Percentiles rank a stretch among this genome's conserved stretches.
phyloP scores from a whole-genome alignment of 805 yeast genomes.

The Candida tammaniensis region DNA sequence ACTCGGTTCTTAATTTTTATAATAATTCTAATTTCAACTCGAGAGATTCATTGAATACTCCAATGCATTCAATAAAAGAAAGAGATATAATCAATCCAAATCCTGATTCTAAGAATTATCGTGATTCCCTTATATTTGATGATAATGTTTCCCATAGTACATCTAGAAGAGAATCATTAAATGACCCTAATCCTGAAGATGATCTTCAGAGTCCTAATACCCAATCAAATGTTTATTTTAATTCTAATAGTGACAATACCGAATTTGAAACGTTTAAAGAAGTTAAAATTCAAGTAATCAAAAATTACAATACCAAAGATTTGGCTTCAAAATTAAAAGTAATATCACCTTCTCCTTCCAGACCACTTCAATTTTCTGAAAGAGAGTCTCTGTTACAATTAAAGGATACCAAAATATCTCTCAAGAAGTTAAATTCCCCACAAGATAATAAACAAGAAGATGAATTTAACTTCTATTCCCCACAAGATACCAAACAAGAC shows the following conservation, averaged over 20 bases:
- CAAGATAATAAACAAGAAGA: too few relatives aligned
- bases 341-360: conserved; percentile 8
- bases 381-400: too few relatives aligned
- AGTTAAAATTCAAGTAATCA: conserved; percentile 11
- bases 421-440: too few relatives aligned
- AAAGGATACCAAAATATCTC: too few relatives aligned
- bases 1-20: conserved; percentile 5
- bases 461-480: too few relatives aligned
- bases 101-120: conserved; percentile 3
- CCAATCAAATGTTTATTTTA: conserved; percentile 2
- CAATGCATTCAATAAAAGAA: neutral
- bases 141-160: conserved; percentile 11
- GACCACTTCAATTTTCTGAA: neutral
- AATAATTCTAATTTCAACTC: neutral
- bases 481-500: too few relatives aligned
- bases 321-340: conserved; percentile 9
- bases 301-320: conserved; percentile 4
- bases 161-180: conserved; percentile 8
- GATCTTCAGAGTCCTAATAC: conserved; percentile 1
- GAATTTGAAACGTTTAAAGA: conserved; percentile 16
- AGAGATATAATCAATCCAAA: neutral
- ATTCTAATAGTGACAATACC: conserved; percentile 3
- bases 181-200: conserved; percentile 5
- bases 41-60: neutral
- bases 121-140: conserved; percentile 6